Conservation (phyloP, 2,329 filamentous ascomycete genomes). For the Chrysoporthe deuterocubensis region DNA sequence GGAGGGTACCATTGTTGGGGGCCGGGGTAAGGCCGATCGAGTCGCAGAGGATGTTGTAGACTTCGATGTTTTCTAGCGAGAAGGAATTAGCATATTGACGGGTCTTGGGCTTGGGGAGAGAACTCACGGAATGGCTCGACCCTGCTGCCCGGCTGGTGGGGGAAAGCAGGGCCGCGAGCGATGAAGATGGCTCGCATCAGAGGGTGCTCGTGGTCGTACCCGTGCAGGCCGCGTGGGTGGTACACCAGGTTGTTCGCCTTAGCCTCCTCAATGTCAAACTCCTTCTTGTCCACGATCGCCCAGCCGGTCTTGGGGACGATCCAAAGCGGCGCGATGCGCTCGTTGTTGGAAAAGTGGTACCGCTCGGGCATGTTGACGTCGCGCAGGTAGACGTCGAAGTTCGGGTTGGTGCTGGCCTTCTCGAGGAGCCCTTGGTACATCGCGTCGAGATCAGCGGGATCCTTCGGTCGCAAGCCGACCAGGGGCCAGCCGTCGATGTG, state of each 20-base stretch:
- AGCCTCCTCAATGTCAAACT: constrained; percentile 75
- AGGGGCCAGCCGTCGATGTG: constrained; percentile 95
- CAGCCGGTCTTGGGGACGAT: constrained; percentile 90
- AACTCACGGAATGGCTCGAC: constrained; percentile 81
- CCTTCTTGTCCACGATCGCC: constrained; percentile 81
- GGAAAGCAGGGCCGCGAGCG: constrained; percentile 89
- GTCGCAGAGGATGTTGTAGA: constrained; percentile 95
- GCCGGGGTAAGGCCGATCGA: constrained; percentile 74
- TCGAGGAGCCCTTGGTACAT: constrained; percentile 67
- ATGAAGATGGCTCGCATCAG: constrained; percentile 97
- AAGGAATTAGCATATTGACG: constrained; percentile 17
- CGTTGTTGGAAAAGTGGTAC: constrained; percentile 88
- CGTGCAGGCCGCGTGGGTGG: constrained; percentile 83
- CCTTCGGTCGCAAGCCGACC: constrained; percentile 82
- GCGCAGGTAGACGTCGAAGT: constrained; percentile 84
- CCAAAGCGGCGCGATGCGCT: constrained; percentile 93
- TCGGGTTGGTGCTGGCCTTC: constrained; percentile 64
- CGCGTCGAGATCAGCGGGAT: constrained; percentile 64
- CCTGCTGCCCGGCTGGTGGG: constrained; percentile 79
- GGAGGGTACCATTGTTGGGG: constrained; percentile 86
- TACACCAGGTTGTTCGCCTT: constrained; percentile 70
- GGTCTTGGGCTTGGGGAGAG: neutral
- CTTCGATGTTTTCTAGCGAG: constrained; percentile 80
- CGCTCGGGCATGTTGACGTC: constrained; percentile 88
- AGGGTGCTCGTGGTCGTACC: constrained; percentile 93